Conservation (phyloP, 2,329 filamentous ascomycete species). For the Trichoderma cornu-damae region DNA sequence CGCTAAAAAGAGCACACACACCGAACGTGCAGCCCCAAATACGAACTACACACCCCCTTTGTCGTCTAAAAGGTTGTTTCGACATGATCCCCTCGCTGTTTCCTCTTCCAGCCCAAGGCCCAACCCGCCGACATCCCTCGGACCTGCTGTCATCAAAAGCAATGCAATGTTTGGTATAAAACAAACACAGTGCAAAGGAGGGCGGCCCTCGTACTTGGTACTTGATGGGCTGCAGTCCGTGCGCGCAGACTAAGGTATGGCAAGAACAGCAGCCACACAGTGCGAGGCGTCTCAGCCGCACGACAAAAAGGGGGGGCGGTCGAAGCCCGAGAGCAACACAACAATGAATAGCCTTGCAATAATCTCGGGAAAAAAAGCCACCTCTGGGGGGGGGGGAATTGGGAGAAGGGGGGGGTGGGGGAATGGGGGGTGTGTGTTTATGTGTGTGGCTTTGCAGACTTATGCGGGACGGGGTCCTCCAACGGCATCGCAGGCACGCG, state of each 20-base stretch:
- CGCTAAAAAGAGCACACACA: not conserved
- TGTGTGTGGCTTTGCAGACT: slow-evolving; percentile 12
- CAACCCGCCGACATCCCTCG: too few species aligned
- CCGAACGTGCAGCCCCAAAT: not conserved
- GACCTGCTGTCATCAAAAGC: too few species aligned
- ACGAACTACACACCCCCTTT: slow-evolving; percentile 1
- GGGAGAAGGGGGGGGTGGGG: too few species aligned
- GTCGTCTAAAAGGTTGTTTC: too few species aligned
- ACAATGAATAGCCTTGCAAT: too few species aligned
- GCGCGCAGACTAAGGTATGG: too few species aligned
- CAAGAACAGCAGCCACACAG: too few species aligned
- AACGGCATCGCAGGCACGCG: slow-evolving; percentile 17
- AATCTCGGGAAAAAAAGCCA: not conserved
- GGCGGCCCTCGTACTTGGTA: not conserved
- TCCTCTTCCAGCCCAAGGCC: not conserved
- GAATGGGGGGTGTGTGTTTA: too few species aligned
- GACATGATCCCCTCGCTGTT: too few species aligned
- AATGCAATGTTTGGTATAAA: too few species aligned
- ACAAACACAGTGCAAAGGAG: not conserved
- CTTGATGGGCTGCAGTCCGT: not conserved
- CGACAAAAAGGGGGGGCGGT: not conserved
- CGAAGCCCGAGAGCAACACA: not conserved
- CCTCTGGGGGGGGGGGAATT: too few species aligned
- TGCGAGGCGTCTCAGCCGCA: not conserved
- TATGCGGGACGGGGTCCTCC: slow-evolving; percentile 2